These are phyloP conservation scores for Alliaria petiolata DNA, from an alignment of 345 rosid genomes.

Conservation along the genomic window DNA sequence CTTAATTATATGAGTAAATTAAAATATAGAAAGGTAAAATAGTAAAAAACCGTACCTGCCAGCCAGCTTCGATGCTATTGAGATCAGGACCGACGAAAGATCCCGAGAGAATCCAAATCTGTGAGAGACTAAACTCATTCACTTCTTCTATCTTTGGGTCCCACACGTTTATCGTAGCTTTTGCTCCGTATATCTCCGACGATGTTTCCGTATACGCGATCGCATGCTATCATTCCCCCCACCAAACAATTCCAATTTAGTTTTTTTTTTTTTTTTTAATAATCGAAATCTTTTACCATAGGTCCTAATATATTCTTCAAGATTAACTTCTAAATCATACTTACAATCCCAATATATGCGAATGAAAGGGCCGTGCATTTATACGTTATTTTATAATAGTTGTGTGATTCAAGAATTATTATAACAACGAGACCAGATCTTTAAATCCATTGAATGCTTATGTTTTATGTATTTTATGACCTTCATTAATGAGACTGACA, in stretches of 20 bases:
- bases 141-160: slow-evolving; percentile 75
- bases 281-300: background rate
- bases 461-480: slow-evolving; percentile 16
- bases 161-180: slow-evolving; percentile 96
- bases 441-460: slow-evolving; percentile 27
- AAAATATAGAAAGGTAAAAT: background rate
- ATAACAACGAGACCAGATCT: slow-evolving; percentile 32
- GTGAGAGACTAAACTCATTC: slow-evolving; percentile 97
- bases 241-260: background rate
- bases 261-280: background rate
- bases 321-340: slow-evolving; percentile 1
- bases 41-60: slow-evolving; percentile 70
- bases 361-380: background rate
- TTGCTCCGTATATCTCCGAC: slow-evolving; percentile 73
- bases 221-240: slow-evolving; percentile 60
- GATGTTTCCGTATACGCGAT: slow-evolving; percentile 81
- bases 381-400: background rate
- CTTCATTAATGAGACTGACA: slow-evolving; percentile 14
- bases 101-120: slow-evolving; percentile 95
- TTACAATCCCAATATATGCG: slow-evolving; percentile 19
- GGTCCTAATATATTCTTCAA: background rate
- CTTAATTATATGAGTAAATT: too few species aligned
- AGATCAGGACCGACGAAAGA: slow-evolving; percentile 95
- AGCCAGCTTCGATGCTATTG: slow-evolving; percentile 99
- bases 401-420: slow-evolving; percentile 17